phyloP scores from a whole-genome alignment of 2,329 filamentous ascomycete genomes.

The Fusarium heterosporum region DNA sequence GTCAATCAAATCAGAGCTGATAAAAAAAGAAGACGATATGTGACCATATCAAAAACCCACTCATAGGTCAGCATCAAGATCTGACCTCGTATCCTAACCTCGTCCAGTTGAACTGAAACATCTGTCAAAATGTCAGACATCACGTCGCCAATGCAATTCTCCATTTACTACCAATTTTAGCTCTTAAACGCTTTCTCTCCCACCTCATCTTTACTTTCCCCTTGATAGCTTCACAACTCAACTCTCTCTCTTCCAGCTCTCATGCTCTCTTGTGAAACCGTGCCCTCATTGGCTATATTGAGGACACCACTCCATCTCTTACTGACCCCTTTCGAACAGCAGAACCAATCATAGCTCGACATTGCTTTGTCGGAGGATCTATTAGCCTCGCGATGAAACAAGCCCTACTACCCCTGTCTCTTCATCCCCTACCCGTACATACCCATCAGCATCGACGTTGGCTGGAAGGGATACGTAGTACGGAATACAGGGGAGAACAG shows the following conservation, averaged over 20 bases:
- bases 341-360: slow-evolving; percentile 38
- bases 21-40: background rate
- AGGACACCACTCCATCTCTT: slow-evolving; percentile 29
- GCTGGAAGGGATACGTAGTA: background rate
- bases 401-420: slow-evolving; percentile 41
- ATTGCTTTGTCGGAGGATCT: slow-evolving; percentile 39
- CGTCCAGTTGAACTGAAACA: slow-evolving; percentile 1
- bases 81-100: background rate
- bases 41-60: background rate
- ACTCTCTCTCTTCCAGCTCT: slow-evolving; percentile 17
- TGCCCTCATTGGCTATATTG: slow-evolving; percentile 27
- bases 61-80: background rate
- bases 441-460: slow-evolving; percentile 31
- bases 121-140: background rate
- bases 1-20: background rate
- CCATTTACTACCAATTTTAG: background rate
- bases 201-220: slow-evolving; percentile 3
- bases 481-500: background rate
- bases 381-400: slow-evolving; percentile 46
- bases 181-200: background rate
- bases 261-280: background rate
- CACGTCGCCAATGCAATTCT: background rate
- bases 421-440: slow-evolving; percentile 40
- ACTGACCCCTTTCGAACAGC: slow-evolving; percentile 10
- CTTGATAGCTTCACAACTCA: slow-evolving; percentile 1